Evolutionary conservation across 345 rosid species (phyloP).

Genomic region (Arabis hirsuta): DNA sequence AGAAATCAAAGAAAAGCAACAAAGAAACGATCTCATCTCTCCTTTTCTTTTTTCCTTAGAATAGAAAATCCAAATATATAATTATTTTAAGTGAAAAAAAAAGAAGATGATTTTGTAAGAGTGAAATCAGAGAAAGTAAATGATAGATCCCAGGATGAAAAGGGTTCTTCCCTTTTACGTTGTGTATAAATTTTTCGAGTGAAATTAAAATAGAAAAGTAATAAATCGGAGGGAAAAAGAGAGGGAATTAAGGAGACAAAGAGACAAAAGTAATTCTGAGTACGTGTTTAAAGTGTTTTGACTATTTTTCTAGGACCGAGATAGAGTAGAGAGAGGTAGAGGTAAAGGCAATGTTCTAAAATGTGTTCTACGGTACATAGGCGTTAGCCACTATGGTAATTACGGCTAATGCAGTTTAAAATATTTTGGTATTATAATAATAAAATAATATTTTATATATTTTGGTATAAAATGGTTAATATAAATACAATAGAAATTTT

Average conservation of each 20-base stretch:
- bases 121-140: constrained; percentile 33
- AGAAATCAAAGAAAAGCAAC: not conserved
- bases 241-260: constrained; percentile 43
- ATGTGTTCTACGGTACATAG: too few species aligned
- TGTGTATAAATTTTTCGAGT: constrained; percentile 12
- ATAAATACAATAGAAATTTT: too few species aligned
- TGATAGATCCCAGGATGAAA: constrained; percentile 41
- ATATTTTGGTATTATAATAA: too few species aligned
- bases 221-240: constrained; percentile 4
- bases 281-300: constrained; percentile 17
- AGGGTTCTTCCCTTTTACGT: constrained; percentile 12
- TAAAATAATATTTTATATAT: too few species aligned
- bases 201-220: not conserved
- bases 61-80: not conserved
- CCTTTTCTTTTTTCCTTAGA: not conserved
- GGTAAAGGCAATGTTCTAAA: too few species aligned
- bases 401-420: too few species aligned
- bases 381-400: too few species aligned
- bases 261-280: constrained; percentile 33
- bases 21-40: not conserved
- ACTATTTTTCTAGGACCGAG: constrained; percentile 11
- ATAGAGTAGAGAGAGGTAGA: not conserved
- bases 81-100: not conserved
- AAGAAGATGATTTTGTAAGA: not conserved
- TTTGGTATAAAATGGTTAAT: too few species aligned